Evolutionary conservation across 176 grass and related monocot genomes (phyloP).

Genomic region (Tillandsia fasciculata): DNA sequence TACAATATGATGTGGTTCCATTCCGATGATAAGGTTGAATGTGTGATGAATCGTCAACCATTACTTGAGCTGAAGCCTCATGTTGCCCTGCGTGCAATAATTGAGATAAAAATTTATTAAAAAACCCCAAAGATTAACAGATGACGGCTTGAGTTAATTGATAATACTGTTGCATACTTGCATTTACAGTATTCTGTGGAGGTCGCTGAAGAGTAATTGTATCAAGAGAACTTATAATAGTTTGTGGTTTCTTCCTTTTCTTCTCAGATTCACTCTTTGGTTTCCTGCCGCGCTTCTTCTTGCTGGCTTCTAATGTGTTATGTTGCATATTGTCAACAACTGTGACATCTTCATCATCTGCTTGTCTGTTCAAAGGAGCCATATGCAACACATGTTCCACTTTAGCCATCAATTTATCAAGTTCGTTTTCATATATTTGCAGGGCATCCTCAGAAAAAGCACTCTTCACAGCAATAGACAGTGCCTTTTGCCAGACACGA

Average conservation of each 20-base stretch:
- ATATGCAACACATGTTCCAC: constrained; percentile 30
- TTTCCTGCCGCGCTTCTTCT: constrained; percentile 26
- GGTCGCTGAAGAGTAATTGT: not conserved
- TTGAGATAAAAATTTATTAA: not conserved
- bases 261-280: constrained; percentile 10
- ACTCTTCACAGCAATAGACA: constrained; percentile 38
- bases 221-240: constrained; percentile 3
- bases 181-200: constrained; percentile 19
- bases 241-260: constrained; percentile 25
- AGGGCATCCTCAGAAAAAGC: constrained; percentile 31
- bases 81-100: constrained; percentile 13
- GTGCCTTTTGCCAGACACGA: constrained; percentile 33
- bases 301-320: constrained; percentile 8
- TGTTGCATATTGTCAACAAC: constrained; percentile 17
- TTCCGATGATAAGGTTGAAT: constrained; percentile 17
- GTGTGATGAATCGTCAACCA: constrained; percentile 19
- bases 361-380: constrained; percentile 24
- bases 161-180: constrained; percentile 25
- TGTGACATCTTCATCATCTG: constrained; percentile 23
- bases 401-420: constrained; percentile 30
- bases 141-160: constrained; percentile 1
- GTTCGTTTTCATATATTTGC: constrained; percentile 33
- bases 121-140: not conserved
- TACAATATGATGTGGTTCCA: constrained; percentile 18
- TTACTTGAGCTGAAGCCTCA: constrained; percentile 18